phyloP scores from a whole-genome alignment of 495 filamentous ascomycete species.

The Penicillium cosmopolitanum region DNA sequence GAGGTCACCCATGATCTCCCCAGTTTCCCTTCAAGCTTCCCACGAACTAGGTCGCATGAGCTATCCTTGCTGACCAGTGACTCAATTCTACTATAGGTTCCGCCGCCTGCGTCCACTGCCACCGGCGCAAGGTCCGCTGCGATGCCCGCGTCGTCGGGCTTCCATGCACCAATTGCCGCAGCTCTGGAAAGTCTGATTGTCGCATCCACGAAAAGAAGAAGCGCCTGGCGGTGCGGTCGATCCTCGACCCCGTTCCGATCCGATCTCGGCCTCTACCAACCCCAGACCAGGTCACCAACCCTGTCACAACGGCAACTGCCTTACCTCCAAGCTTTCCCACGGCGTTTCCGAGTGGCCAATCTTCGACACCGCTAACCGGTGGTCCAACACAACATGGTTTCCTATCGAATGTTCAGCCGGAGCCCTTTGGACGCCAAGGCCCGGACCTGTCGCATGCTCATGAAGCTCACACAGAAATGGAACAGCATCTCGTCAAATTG shows the following conservation, averaged over 20 bases:
- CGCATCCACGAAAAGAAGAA: conserved; percentile 56
- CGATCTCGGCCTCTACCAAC: conserved; percentile 45
- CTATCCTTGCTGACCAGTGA: conserved; percentile 20
- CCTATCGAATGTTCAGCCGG: conserved; percentile 25
- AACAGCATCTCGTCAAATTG: conserved; percentile 49
- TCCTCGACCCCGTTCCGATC: conserved; percentile 54
- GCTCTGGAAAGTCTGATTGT: conserved; percentile 50
- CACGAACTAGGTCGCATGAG: neutral
- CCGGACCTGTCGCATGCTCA: conserved; percentile 36
- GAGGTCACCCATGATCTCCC: no score
- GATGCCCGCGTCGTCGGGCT: conserved; percentile 50
- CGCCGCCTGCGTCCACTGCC: conserved; percentile 51
- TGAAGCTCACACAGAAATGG: conserved; percentile 43
- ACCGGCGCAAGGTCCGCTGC: conserved; percentile 54
- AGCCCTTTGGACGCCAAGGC: conserved; percentile 33
- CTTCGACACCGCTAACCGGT: conserved; percentile 22
- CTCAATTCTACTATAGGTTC: conserved; percentile 37
- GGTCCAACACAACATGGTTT: conserved; percentile 28
- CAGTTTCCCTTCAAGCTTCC: no score
- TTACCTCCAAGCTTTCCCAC: conserved; percentile 37
- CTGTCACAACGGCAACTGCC: conserved; percentile 25
- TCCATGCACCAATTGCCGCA: conserved; percentile 51
- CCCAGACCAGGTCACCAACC: conserved; percentile 30
- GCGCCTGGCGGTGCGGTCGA: conserved; percentile 48
- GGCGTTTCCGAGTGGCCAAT: conserved; percentile 31